Conservation (phyloP, 371 early-diverging fungal species). For the Neoconidiobolus thromboides region DNA sequence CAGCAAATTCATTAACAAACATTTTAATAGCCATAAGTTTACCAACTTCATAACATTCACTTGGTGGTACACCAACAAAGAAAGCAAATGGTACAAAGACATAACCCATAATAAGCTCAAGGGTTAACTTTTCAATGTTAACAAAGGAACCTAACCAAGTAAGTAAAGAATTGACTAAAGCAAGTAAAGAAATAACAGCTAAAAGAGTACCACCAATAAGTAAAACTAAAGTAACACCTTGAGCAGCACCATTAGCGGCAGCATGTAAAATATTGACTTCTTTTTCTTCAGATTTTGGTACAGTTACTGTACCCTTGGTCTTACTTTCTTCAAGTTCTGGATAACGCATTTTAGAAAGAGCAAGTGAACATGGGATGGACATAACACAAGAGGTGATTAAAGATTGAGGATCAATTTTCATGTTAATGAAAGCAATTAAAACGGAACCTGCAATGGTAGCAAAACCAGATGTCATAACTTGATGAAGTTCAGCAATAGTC, state of each 20-base stretch:
- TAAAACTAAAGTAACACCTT: constrained; percentile 55
- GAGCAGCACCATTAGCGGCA: constrained; percentile 66
- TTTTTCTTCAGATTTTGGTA: constrained; percentile 35
- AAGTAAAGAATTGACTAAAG: constrained; percentile 43
- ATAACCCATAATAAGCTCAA: constrained; percentile 54
- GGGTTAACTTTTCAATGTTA: constrained; percentile 33
- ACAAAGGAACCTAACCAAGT: constrained; percentile 61
- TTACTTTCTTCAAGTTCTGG: constrained; percentile 67
- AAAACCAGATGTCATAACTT: constrained; percentile 82
- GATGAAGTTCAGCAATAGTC: constrained; percentile 73
- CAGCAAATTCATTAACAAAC: constrained; percentile 80
- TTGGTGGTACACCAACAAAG: constrained; percentile 55
- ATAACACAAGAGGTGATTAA: constrained; percentile 73
- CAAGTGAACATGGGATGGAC: constrained; percentile 78
- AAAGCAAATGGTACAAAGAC: constrained; percentile 60
- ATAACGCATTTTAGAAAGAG: constrained; percentile 66
- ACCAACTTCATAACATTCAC: constrained; percentile 38
- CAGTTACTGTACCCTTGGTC: constrained; percentile 38
- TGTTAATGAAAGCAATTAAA: constrained; percentile 45
- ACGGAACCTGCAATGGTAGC: constrained; percentile 85
- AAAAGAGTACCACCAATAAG: constrained; percentile 59
- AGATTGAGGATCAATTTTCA: constrained; percentile 43
- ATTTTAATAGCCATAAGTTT: constrained; percentile 70
- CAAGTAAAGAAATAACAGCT: constrained; percentile 49
- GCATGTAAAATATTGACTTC: constrained; percentile 68